Percentiles rank a stretch among this genome's conserved stretches.
phyloP scores from a whole-genome alignment of 2,329 filamentous ascomycete species.

The Huntiella moniliformis region DNA sequence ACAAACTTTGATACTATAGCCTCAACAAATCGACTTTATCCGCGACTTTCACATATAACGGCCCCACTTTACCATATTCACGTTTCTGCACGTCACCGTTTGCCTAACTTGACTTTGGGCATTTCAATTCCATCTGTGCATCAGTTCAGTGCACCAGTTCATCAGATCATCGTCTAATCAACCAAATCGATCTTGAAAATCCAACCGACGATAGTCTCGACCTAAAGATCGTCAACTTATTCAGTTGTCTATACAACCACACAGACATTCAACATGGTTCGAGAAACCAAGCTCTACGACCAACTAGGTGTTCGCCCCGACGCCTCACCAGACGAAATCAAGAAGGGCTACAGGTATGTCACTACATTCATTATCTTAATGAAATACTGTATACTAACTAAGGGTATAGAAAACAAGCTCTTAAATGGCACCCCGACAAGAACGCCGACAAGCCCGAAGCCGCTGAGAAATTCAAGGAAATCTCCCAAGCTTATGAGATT shows the following conservation, averaged over 20 bases:
- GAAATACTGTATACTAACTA: constrained; percentile 19
- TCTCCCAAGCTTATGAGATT: constrained; percentile 94
- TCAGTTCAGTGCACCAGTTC: too few relatives aligned
- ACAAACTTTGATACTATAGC: too few relatives aligned
- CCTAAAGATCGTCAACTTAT: neutral
- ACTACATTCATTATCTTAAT: neutral
- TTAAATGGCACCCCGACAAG: constrained; percentile 95
- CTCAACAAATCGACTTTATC: too few relatives aligned
- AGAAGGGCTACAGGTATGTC: constrained; percentile 76
- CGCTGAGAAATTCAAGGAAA: constrained; percentile 92
- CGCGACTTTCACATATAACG: too few relatives aligned
- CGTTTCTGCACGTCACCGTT: too few relatives aligned
- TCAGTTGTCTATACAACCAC: constrained; percentile 2
- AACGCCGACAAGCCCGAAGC: constrained; percentile 81
- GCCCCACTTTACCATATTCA: too few relatives aligned
- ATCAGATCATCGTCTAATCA: too few relatives aligned
- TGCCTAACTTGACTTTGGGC: too few relatives aligned
- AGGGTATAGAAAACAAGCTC: constrained; percentile 51
- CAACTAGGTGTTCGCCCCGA: constrained; percentile 58
- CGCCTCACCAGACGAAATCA: constrained; percentile 83
- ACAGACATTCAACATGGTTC: constrained; percentile 51
- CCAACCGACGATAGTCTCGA: too few relatives aligned
- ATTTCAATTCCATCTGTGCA: too few relatives aligned
- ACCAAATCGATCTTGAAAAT: too few relatives aligned
- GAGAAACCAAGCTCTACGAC: constrained; percentile 92